Conservation (phyloP, 495 filamentous ascomycete genomes). For the Neurospora pannonica region DNA sequence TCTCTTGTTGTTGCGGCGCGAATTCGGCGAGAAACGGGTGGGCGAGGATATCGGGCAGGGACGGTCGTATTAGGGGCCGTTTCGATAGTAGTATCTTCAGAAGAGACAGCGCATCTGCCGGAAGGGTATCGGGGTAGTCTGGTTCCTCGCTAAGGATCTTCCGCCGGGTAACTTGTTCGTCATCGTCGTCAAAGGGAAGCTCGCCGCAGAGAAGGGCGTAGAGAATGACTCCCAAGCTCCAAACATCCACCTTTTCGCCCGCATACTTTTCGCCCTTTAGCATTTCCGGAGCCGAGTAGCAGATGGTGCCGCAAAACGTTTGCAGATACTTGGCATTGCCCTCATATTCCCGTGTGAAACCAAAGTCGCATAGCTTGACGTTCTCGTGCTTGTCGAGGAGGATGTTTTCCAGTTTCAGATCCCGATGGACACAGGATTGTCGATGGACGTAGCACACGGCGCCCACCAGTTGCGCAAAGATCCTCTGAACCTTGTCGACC, state of each 20-base stretch:
- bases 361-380: conserved; percentile 98
- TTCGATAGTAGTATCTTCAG: conserved; percentile 76
- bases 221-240: conserved; percentile 94
- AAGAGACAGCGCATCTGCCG: conserved; percentile 65
- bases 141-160: conserved; percentile 81
- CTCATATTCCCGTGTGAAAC: conserved; percentile 95
- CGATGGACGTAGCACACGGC: conserved; percentile 94
- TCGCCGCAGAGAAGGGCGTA: conserved; percentile 89
- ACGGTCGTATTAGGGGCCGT: conserved; percentile 72
- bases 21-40: conserved; percentile 86
- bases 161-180: conserved; percentile 73
- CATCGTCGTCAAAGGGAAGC: conserved; percentile 91
- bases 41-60: conserved; percentile 76
- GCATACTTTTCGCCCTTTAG: conserved; percentile 96
- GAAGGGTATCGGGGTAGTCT: conserved; percentile 69
- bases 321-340: conserved; percentile 90
- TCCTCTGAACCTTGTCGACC: conserved; percentile 83
- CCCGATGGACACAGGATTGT: conserved; percentile 91
- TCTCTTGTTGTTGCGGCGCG: conserved; percentile 81
- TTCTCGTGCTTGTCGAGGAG: conserved; percentile 94
- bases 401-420: conserved; percentile 96
- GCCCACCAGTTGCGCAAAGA: conserved; percentile 91
- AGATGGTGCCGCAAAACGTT: conserved; percentile 95
- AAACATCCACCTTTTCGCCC: conserved; percentile 94
- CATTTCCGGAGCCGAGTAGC: conserved; percentile 98